Evolutionary conservation across 192 early-diverging fungal species (phyloP).

Genomic region (Coemansia sp.): DNA sequence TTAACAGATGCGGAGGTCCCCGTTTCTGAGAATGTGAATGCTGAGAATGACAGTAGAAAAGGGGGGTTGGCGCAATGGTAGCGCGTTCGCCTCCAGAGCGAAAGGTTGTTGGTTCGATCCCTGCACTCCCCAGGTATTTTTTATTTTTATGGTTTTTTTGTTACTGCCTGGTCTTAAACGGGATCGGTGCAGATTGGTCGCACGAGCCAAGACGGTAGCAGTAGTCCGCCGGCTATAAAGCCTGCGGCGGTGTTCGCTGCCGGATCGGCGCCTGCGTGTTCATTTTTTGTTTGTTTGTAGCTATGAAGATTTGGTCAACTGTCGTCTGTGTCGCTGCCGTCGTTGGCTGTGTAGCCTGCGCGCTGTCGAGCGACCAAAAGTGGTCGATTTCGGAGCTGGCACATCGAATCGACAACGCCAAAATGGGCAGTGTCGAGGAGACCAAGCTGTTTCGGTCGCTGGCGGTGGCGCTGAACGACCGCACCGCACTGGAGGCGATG

Average conservation of each 20-base stretch:
- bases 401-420: constrained; percentile 7
- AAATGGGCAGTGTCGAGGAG: constrained; percentile 14
- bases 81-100: constrained; percentile 48
- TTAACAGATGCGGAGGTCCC: too few species aligned
- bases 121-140: constrained; percentile 22
- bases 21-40: too few species aligned
- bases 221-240: neutral
- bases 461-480: constrained; percentile 29
- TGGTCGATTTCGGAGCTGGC: constrained; percentile 7
- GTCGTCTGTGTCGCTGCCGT: neutral
- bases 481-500: constrained; percentile 35
- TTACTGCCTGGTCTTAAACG: neutral
- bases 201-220: neutral
- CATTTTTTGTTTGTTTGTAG: neutral
- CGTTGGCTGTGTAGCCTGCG: neutral
- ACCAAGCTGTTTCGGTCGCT: constrained; percentile 19
- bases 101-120: constrained; percentile 48
- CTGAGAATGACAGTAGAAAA: too few species aligned
- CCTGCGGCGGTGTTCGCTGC: too few species aligned
- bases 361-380: constrained; percentile 16
- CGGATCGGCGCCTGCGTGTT: neutral
- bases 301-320: neutral
- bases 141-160: neutral
- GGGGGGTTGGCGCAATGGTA: constrained; percentile 44
- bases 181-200: neutral